Conservation (phyloP, 1,284 basidiomycete species). For the Ceratobasidium sp. region DNA sequence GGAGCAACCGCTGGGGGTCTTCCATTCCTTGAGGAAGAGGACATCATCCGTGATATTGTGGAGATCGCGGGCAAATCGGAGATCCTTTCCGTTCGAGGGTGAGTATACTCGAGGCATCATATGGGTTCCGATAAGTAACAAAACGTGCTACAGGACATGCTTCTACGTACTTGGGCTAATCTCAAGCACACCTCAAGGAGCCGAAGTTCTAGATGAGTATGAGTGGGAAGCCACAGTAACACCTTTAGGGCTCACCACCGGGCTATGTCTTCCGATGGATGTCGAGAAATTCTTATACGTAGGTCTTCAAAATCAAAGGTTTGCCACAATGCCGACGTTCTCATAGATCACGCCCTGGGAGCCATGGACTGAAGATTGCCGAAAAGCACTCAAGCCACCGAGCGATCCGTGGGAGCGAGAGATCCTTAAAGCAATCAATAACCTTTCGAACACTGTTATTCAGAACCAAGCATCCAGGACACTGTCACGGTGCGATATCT, state of each 20-base stretch:
- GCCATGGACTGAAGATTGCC: constrained; percentile 59
- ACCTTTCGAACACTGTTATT: constrained; percentile 95
- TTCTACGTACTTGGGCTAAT: constrained; percentile 94
- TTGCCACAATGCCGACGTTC: not conserved
- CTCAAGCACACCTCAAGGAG: constrained; percentile 79
- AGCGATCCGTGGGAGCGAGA: constrained; percentile 85
- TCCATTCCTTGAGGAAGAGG: constrained; percentile 95
- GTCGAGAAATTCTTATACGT: constrained; percentile 84
- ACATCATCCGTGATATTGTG: constrained; percentile 89
- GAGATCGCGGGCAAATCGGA: constrained; percentile 92
- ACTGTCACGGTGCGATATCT: constrained; percentile 74
- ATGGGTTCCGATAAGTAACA: constrained; percentile 41
- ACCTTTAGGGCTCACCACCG: constrained; percentile 89
- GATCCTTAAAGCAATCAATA: constrained; percentile 90
- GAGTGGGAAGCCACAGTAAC: constrained; percentile 93
- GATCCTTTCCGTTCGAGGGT: constrained; percentile 95
- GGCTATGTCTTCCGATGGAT: constrained; percentile 89
- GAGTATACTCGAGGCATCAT: constrained; percentile 54
- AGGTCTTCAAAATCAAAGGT: not conserved
- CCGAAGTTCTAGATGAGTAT: constrained; percentile 89
- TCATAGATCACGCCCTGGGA: constrained; percentile 84
- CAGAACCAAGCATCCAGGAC: constrained; percentile 93
- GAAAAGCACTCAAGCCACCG: constrained; percentile 66
- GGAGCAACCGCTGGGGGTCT: constrained; percentile 91
- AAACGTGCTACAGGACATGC: constrained; percentile 76